Base-by-base conservation (phyloP, 2,329 filamentous ascomycete genomes). In the Xylogone sp. region DNA sequence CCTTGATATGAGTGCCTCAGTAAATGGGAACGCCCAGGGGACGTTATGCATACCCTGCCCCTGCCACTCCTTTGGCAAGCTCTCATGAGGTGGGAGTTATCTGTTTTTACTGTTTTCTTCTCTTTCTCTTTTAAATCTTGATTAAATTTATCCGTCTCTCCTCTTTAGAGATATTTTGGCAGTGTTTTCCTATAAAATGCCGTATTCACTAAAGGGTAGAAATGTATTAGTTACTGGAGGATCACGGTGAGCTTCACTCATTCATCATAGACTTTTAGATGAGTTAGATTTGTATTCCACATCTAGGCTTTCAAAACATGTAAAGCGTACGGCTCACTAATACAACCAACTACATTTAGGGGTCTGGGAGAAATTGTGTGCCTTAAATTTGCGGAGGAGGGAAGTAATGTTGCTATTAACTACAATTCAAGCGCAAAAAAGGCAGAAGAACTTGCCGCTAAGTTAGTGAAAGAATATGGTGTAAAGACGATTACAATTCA, bases 191-290 rank as follows among this genome's bases (percentile, higher is more conserved):
- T n/a, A n/a, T n/a, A n/a, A n/a, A 13, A 87, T 86, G 83, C 78
- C 81, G 2, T 86, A 86, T 68, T 69, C 74, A n/a, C 72, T 87
- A 43, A 77, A 78, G 57, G 76, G 73, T 49, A 74, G 81, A 29
- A 86, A 84, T 59, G 79, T 86, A 22, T 75, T 87, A 13, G 73
- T 88, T 19, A 87, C 82, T 0, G 84, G 81, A 43, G 82, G 81
- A 45, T 84, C 81, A 44, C 74, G 82, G 83, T 85, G 70, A 56
- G 72, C 62, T 31, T 42, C 13, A n/a, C 16, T 21, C 21, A 22
- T 12, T 6, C n/a, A n/a, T n/a, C n/a, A n/a, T n/a, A n/a, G n/a
- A 13, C 21, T 27, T 27, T 10, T 27, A 27, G 10, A 27, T 27
- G 24, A 5, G 5, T 6, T 27, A 27, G 5, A 27, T 27, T 27